Base-by-base conservation (phyloP, 768 basidiomycete species). In the Pleurotus cornucopiae region DNA sequence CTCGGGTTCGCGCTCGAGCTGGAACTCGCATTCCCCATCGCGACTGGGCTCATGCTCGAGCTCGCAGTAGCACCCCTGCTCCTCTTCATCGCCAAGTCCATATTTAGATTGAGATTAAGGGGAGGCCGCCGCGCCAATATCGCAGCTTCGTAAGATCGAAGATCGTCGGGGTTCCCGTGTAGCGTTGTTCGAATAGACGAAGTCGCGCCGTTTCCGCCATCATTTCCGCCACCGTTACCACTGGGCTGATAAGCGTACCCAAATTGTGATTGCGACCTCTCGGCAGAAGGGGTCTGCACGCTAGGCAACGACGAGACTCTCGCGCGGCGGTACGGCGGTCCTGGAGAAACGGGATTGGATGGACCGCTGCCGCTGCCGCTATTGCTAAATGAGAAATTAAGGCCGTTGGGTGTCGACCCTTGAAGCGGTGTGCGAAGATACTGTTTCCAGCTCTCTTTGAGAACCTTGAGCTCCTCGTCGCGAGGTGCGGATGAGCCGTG, bases 81-180 rank as follows among this genome's bases (percentile, higher is more conserved):
- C 68, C 68, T 67, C 65, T 73, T 74, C 46, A 81, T 78, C 11
- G 77, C 75, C 23, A 88, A 68, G 39, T 52, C 85, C 41, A 89
- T 66, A 56, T 73, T 78, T 55, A 80, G 77, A 23, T 52, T 85
- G 40, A 89, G 66, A 56, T 73, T 78, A 56, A 80, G 77, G 1
- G 85, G 80, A 18, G 86, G 75, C 64, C 79, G 84, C 51, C 86
- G 74, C 30, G 89, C 88, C 53, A 89, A 68, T 13, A 91, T 83
- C 3, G 89, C 89, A 41, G 86, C 86, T 64, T 89, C 86, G 57
- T 91, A 91, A 56, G 81, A 80, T 57, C 78, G 73, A 58, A 91
- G 60, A 61, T 91, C 89, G 12, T 91, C 89, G 43, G 73, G 64
- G 39, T 73, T 71, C 5, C 65, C 76, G 52, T 81, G 76, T 43